These are phyloP conservation scores for Tolypocladium paradoxum DNA, from an alignment of 2,329 filamentous ascomycete species.

Conservation along the genomic window DNA sequence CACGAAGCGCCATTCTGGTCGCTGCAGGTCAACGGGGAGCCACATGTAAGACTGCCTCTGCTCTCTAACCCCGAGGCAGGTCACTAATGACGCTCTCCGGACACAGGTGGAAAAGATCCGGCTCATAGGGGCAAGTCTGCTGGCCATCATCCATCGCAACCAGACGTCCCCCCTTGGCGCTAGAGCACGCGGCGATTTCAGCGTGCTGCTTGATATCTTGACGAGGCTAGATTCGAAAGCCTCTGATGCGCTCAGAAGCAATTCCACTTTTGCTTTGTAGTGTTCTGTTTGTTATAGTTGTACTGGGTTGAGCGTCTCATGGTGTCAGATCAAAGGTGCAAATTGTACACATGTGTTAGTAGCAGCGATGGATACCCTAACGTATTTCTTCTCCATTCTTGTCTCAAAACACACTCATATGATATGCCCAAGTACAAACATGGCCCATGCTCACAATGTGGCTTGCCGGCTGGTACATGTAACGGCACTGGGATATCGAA, in stretches of 20 bases:
- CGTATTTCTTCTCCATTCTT: not conserved
- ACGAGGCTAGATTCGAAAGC: conserved; percentile 31
- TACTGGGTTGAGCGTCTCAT: not conserved
- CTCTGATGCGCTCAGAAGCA: conserved; percentile 26
- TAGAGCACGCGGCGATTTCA: conserved; percentile 26
- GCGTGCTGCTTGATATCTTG: conserved; percentile 27
- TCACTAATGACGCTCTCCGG: not conserved
- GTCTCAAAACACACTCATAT: not conserved
- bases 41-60: conserved; percentile 18
- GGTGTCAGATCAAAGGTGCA: not conserved
- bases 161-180: conserved; percentile 23
- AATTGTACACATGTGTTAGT: not conserved
- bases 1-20: conserved; percentile 31
- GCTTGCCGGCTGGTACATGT: not conserved
- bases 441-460: too few relatives aligned
- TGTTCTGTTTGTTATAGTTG: not conserved
- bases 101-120: conserved; percentile 28
- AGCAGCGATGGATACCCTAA: not conserved
- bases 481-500: not conserved
- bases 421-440: too few relatives aligned
- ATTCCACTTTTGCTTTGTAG: conserved; percentile 10
- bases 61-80: not conserved
- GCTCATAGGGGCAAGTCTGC: conserved; percentile 24
- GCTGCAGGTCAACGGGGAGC: conserved; percentile 27
- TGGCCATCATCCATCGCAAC: conserved; percentile 28